These are phyloP conservation scores for Leptographium wingfieldii DNA, from an alignment of 2,329 filamentous ascomycete genomes.

Conservation along the genomic window DNA sequence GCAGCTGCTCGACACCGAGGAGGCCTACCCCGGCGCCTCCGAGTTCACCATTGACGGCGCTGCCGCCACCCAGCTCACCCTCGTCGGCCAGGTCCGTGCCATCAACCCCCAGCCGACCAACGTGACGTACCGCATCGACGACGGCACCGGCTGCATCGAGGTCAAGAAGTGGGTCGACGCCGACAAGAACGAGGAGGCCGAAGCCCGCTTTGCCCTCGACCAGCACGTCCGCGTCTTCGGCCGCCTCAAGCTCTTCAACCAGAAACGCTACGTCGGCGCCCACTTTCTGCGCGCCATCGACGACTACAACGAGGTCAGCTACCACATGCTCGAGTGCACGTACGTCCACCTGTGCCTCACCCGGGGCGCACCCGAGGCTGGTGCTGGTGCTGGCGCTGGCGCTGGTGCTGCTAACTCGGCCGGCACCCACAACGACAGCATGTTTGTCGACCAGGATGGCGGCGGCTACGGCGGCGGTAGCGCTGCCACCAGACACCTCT, in stretches of 20 bases:
- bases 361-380: conserved; percentile 44
- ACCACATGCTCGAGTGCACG: conserved; percentile 81
- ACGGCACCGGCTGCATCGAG: conserved; percentile 86
- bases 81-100: conserved; percentile 83
- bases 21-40: conserved; percentile 51
- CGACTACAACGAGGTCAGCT: conserved; percentile 87
- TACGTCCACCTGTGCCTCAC: conserved; percentile 79
- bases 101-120: conserved; percentile 82
- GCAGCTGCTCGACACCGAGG: conserved; percentile 74
- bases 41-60: conserved; percentile 75
- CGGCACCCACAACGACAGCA: conserved; percentile 27
- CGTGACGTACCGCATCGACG: conserved; percentile 84
- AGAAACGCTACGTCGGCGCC: conserved; percentile 69
- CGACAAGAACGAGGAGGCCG: conserved; percentile 33
- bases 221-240: conserved; percentile 80
- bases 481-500: conserved; percentile 27
- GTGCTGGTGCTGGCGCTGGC: conserved; percentile 20
- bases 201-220: conserved; percentile 49
- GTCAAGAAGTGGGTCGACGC: conserved; percentile 77
- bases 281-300: conserved; percentile 68
- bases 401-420: conserved; percentile 20
- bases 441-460: conserved; percentile 38
- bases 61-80: conserved; percentile 63
- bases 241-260: conserved; percentile 69
- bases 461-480: conserved; percentile 19